Evolutionary conservation across 2,329 filamentous ascomycete species (phyloP).

Genomic region (Alternaria angustiovoidea): DNA sequence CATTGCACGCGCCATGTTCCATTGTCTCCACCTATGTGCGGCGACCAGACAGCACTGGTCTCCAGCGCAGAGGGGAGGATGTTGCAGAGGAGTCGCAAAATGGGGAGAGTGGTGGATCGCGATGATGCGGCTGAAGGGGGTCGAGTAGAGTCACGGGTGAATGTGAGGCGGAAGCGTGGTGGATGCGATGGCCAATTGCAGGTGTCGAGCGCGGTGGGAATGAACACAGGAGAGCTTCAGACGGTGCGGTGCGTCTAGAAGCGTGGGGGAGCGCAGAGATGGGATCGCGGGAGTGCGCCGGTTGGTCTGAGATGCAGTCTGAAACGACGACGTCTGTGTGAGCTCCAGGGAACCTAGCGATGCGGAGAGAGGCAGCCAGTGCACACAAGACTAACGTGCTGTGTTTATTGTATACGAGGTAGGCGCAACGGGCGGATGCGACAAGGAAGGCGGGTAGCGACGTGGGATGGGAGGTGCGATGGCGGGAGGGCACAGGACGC

Average conservation of each 20-base stretch:
- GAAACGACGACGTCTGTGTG: slow-evolving; percentile 42
- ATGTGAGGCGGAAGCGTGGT: slow-evolving; percentile 9
- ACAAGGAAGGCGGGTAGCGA: slow-evolving; percentile 16
- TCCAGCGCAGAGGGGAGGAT: slow-evolving; percentile 42
- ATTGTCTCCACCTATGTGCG: slow-evolving; percentile 47
- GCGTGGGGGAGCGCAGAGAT: slow-evolving; percentile 29
- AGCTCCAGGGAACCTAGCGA: slow-evolving; percentile 20
- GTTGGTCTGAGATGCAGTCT: slow-evolving; percentile 40
- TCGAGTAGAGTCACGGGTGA: slow-evolving; percentile 10
- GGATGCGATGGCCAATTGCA: slow-evolving; percentile 29
- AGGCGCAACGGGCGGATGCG: slow-evolving; percentile 18
- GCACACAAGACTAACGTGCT: slow-evolving; percentile 7
- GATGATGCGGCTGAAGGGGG: slow-evolving; percentile 12
- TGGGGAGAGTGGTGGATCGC: slow-evolving; percentile 17
- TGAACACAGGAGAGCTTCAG: slow-evolving; percentile 18
- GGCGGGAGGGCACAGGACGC: slow-evolving; percentile 15
- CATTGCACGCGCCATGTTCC: slow-evolving; percentile 56
- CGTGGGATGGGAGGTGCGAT: slow-evolving; percentile 6
- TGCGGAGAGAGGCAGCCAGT: slow-evolving; percentile 10
- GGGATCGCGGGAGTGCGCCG: slow-evolving; percentile 26
- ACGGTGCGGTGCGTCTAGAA: slow-evolving; percentile 18
- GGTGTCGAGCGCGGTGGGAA: slow-evolving; percentile 11
- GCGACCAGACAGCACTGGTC: slow-evolving; percentile 45
- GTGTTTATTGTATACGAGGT: slow-evolving; percentile 17
- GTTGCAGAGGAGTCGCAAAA: slow-evolving; percentile 30